Percentiles rank a stretch among this genome's conserved stretches.
Evolutionary conservation across 2,329 filamentous ascomycete genomes (phyloP).

Genomic region (Camillea tinctor): DNA sequence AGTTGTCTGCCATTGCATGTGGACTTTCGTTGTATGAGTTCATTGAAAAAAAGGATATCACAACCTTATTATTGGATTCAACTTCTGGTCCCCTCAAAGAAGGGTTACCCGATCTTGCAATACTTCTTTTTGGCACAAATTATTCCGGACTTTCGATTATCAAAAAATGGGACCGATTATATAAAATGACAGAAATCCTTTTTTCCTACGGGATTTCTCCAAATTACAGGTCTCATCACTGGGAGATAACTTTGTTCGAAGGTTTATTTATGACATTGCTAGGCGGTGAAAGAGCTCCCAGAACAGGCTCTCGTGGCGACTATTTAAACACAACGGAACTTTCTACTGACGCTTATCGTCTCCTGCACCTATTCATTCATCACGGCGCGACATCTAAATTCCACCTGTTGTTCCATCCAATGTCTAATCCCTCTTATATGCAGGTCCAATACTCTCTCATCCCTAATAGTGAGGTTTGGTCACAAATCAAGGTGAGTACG

Average conservation of each 20-base stretch:
- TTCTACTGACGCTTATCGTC: background rate
- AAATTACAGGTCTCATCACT: background rate
- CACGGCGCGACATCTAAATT: conserved; percentile 6
- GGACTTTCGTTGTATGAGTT: conserved; percentile 1
- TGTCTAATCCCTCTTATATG: conserved; percentile 1
- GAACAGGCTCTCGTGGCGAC: background rate
- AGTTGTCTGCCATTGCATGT: background rate
- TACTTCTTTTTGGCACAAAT: background rate
- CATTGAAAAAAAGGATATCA: background rate
- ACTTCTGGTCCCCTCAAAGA: background rate
- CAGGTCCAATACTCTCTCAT: conserved; percentile 2
- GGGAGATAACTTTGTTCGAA: conserved; percentile 1
- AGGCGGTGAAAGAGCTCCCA: too few species aligned
- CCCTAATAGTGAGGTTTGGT: too few species aligned
- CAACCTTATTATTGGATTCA: background rate
- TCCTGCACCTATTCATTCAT: conserved; percentile 6
- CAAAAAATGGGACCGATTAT: conserved; percentile 5
- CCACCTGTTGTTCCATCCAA: conserved; percentile 3
- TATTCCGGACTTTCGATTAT: background rate
- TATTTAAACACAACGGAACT: background rate
- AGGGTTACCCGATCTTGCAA: background rate
- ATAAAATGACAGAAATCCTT: conserved; percentile 4
- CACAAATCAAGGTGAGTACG: too few species aligned
- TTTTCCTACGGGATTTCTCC: conserved; percentile 4
- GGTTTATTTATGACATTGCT: conserved; percentile 2